A percentile compares a stretch with the other conserved stretches of the same genome.
Evolutionary conservation across 1,284 basidiomycete genomes (phyloP).

Genomic region (Taiwanofungus camphoratus): DNA sequence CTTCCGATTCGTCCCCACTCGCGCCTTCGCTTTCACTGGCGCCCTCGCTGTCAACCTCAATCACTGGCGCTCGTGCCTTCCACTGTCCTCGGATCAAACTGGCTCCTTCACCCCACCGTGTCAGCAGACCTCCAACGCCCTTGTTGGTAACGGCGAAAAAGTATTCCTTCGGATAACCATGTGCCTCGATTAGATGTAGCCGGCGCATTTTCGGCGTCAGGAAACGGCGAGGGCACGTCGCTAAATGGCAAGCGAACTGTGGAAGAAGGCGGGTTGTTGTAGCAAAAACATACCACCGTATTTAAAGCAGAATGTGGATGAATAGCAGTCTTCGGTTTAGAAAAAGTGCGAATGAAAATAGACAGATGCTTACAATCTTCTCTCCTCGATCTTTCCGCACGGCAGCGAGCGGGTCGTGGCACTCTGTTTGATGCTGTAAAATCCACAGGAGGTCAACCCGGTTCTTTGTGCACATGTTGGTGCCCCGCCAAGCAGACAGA

Average conservation of each 20-base stretch:
- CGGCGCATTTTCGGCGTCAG: constrained; percentile 71
- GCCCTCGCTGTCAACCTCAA: constrained; percentile 9
- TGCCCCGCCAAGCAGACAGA: too few relatives aligned
- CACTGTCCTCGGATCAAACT: constrained; percentile 69
- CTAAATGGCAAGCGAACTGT: constrained; percentile 80
- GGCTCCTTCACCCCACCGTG: constrained; percentile 74
- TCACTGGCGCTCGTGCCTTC: constrained; percentile 46
- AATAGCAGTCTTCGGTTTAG: neutral
- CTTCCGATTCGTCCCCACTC: constrained; percentile 14
- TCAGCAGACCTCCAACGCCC: constrained; percentile 72
- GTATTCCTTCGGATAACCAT: constrained; percentile 81
- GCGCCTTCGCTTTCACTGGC: constrained; percentile 26
- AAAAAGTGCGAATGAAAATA: neutral
- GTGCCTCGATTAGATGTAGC: constrained; percentile 76
- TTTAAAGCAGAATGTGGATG: neutral
- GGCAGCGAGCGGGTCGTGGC: constrained; percentile 77
- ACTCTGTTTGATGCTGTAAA: constrained; percentile 77
- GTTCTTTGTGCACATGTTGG: too few relatives aligned
- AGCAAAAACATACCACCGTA: neutral
- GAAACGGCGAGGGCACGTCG: constrained; percentile 62
- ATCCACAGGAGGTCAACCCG: too few relatives aligned
- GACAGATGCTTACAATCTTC: constrained; percentile 64
- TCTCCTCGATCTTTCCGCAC: constrained; percentile 77
- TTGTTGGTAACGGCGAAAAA: constrained; percentile 88
- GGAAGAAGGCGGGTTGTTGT: neutral